Percentiles rank a stretch among this genome's conserved stretches.
These are phyloP conservation scores for Trichoderma guizhouense DNA, from an alignment of 2,329 filamentous ascomycete genomes.

Conservation along the genomic window DNA sequence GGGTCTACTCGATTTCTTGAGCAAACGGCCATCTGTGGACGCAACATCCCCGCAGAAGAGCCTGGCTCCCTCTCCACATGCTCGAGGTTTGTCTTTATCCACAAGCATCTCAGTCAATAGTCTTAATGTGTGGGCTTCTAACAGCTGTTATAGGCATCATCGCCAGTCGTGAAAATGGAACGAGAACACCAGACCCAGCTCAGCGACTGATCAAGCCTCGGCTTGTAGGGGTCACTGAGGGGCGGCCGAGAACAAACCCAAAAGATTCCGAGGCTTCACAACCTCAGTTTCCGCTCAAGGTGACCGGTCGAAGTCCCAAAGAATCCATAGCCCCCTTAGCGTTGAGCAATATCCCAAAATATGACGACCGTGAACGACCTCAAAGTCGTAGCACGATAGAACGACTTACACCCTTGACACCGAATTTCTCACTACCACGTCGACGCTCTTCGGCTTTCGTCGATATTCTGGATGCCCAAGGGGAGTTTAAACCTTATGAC, in stretches of 20 bases:
- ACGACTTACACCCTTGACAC: neutral
- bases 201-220: slow-evolving; percentile 13
- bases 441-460: slow-evolving; percentile 30
- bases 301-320: neutral
- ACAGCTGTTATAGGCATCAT: neutral
- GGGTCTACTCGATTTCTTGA: slow-evolving; percentile 18
- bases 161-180: slow-evolving; percentile 3
- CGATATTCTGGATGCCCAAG: slow-evolving; percentile 58
- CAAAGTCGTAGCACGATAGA: neutral
- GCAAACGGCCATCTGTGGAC: slow-evolving; percentile 15
- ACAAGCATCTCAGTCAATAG: neutral
- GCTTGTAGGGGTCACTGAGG: slow-evolving; percentile 12
- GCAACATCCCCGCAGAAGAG: neutral
- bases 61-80: neutral
- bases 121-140: neutral
- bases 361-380: neutral
- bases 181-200: slow-evolving; percentile 3
- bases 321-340: neutral
- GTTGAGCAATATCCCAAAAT: neutral
- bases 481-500: slow-evolving; percentile 46
- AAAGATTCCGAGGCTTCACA: neutral
- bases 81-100: slow-evolving; percentile 2
- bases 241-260: neutral
- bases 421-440: neutral
- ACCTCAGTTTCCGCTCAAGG: neutral